These are phyloP conservation scores for Strigomonas culicis DNA, from an alignment of 208 protist species.

Conservation along the genomic window DNA sequence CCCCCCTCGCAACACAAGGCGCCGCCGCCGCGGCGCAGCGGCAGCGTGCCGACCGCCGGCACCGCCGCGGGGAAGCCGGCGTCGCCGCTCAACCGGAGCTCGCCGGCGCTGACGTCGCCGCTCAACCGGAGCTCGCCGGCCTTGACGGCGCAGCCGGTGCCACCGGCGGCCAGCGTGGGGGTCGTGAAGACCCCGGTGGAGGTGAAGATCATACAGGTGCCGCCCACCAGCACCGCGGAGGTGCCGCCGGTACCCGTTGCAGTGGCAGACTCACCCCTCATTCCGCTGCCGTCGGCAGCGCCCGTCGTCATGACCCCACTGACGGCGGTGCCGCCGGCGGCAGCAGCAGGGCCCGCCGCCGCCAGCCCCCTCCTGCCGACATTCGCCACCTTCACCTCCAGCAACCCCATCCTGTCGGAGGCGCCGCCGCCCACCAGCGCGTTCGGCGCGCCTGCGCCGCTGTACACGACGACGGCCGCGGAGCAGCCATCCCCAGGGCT, in stretches of 20 bases:
- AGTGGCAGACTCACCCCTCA: neutral
- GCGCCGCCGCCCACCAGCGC: neutral
- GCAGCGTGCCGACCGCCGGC: constrained; percentile 3
- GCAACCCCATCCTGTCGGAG: neutral
- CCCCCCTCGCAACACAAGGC: neutral
- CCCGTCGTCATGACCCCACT: neutral
- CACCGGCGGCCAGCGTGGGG: no score
- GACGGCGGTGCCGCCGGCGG: no score
- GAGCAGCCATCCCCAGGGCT: no score
- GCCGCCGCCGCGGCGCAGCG: neutral
- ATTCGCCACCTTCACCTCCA: neutral
- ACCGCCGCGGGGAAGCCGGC: constrained; percentile 8
- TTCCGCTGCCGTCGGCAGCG: neutral
- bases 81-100: neutral
- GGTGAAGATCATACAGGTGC: no score
- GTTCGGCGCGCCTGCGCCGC: no score
- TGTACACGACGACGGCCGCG: no score
- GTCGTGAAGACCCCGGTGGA: no score
- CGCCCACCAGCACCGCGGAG: no score
- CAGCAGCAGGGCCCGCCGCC: neutral
- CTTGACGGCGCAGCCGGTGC: no score
- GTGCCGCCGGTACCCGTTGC: neutral
- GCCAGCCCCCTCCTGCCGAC: neutral
- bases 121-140: constrained; percentile 4
- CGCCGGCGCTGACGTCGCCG: no score